Base-by-base conservation (phyloP, 23 red algal species). In the Chondrus crispus region DNA sequence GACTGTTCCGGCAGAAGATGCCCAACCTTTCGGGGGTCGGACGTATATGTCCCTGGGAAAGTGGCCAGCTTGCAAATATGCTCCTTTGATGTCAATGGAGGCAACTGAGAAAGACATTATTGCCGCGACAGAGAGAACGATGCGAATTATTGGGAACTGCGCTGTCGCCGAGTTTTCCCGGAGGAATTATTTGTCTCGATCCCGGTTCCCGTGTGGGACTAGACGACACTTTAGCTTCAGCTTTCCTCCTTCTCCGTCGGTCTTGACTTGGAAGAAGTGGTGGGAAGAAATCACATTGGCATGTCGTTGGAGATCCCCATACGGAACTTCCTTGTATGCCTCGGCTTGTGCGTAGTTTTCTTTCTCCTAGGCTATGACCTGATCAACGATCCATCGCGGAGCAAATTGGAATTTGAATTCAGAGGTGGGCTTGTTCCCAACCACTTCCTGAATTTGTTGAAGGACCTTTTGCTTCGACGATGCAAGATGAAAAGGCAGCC, bases 391-490 rank as follows among this genome's bases (percentile, higher is more conserved):
- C 84, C 62, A 73, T 54, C 66, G 62, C 20, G 1, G 84, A 24
- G 62, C 33, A 19, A 88, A 88, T 22, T 88, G 40, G 2, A 72
- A n/a, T 32, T 46, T 16, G 32, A 55, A 88, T 30, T 75, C 84
- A 13, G 62, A 44, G 3, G 45, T 33, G 4, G 63, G 85, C 30
- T 89, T 69, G 24, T 78, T 30, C 2, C 46, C 47, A 20, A 89
- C 32, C 13, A 79, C 36, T 0, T 89, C 12, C 33, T 74, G 51
- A 9, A 69, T 69, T 9, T 76, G 35, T 41, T 29, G 0, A 14
- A 89, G 72, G 20, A 89, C 37, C 18, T 79, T 14, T 73, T 89
- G 64, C 48, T 89, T 51, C 4, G 48, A 47, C 9, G 85, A 89
- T 32, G 26, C 26, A 22, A 12, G 0, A 32, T 9, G 8, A 6